Evolutionary conservation across 83 land plant species (phyloP).

Genomic region (Picea abies): DNA sequence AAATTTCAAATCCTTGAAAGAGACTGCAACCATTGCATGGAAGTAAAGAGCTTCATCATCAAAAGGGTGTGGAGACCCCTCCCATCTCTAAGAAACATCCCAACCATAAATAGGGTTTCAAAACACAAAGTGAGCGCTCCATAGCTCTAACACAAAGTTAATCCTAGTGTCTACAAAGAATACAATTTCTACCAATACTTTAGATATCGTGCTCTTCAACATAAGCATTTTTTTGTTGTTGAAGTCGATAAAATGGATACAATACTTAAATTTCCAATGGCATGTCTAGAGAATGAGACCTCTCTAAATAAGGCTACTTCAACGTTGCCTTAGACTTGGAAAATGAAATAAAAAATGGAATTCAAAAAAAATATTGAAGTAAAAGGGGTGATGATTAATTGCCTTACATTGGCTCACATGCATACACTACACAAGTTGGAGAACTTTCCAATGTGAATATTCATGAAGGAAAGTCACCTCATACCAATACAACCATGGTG

Average conservation of each 20-base stretch:
- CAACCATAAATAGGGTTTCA: too few relatives aligned
- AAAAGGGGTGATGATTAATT: conserved; percentile 66
- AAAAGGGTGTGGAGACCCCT: too few relatives aligned
- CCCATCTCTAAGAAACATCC: too few relatives aligned
- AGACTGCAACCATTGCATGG: too few relatives aligned
- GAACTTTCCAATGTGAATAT: conserved; percentile 47
- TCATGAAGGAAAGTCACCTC: too few relatives aligned
- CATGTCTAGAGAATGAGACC: conserved; percentile 22
- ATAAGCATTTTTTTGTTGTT: too few relatives aligned
- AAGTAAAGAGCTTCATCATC: too few relatives aligned
- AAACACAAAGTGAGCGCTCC: too few relatives aligned
- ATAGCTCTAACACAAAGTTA: conserved; percentile 33
- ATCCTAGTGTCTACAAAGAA: conserved; percentile 93
- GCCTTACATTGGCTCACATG: conserved; percentile 42
- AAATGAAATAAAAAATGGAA: conserved; percentile 29
- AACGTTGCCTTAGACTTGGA: conserved; percentile 26
- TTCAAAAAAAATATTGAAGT: conserved; percentile 56
- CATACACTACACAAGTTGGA: conserved; percentile 57
- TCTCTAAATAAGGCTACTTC: conserved; percentile 4
- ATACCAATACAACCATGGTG: too few relatives aligned
- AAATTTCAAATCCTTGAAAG: too few relatives aligned
- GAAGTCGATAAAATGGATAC: not conserved
- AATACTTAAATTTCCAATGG: conserved; percentile 21
- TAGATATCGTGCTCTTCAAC: conserved; percentile 23
- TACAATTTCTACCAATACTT: conserved; percentile 53